phyloP scores from a whole-genome alignment of 2,329 filamentous ascomycete genomes.

The Cladosporium sp. region DNA sequence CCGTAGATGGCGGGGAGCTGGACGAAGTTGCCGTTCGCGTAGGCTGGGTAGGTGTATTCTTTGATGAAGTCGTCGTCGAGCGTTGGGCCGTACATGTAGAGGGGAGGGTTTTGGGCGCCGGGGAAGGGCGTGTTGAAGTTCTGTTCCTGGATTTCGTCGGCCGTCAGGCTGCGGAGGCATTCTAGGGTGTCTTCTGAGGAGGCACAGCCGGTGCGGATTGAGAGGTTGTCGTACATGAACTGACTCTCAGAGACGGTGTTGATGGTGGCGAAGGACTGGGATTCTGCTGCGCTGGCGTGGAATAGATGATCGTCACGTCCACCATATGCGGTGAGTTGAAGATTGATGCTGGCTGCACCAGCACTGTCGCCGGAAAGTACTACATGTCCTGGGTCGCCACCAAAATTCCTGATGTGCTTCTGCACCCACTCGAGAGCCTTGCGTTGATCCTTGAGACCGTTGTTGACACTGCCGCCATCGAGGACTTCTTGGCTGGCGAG shows the following conservation, averaged over 20 bases:
- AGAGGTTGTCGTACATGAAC: constrained; percentile 49
- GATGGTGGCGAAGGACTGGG: constrained; percentile 48
- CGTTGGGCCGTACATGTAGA: constrained; percentile 49
- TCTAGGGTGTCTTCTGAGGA: constrained; percentile 37
- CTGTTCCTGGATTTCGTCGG: constrained; percentile 39
- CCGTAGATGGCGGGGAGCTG: constrained; percentile 52
- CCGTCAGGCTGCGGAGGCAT: constrained; percentile 46
- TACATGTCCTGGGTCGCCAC: constrained; percentile 63
- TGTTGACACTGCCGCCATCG: constrained; percentile 54
- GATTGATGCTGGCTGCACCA: constrained; percentile 60
- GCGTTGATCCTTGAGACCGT: constrained; percentile 65
- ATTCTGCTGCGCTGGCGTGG: constrained; percentile 50
- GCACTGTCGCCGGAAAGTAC: constrained; percentile 65
- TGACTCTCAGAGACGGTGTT: constrained; percentile 46
- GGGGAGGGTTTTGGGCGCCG: constrained; percentile 36
- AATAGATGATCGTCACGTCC: constrained; percentile 47
- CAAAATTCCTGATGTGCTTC: constrained; percentile 61
- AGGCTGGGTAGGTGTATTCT: constrained; percentile 47
- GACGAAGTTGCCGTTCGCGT: constrained; percentile 46
- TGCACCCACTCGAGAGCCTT: constrained; percentile 67
- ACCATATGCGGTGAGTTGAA: constrained; percentile 56
- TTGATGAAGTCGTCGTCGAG: constrained; percentile 49
- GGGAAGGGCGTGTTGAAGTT: constrained; percentile 46
- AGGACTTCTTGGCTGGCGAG: constrained; percentile 54
- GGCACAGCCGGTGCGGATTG: constrained; percentile 45